A percentile compares a stretch with the other conserved stretches of the same genome.
Conservation (phyloP, 2,329 filamentous ascomycete species). For the Colletotrichum navitas region DNA sequence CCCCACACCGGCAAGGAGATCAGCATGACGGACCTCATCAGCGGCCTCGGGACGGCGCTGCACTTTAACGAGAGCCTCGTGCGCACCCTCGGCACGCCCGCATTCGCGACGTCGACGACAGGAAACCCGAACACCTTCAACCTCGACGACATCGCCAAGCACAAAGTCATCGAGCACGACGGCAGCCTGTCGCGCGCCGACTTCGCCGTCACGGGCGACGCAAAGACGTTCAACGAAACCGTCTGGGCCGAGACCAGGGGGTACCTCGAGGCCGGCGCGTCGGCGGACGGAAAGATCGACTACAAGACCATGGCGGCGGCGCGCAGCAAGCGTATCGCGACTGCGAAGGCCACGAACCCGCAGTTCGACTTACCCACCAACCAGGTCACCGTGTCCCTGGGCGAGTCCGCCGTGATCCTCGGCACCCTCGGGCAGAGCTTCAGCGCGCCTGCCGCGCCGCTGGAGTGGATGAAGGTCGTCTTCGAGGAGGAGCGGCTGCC, state of each 20-base stretch:
- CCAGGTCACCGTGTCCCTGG: slow-evolving; percentile 42
- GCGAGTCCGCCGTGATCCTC: slow-evolving; percentile 44
- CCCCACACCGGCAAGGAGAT: slow-evolving; percentile 43
- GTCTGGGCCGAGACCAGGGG: slow-evolving; percentile 45
- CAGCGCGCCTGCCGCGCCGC: slow-evolving; percentile 30
- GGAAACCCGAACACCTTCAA: slow-evolving; percentile 40
- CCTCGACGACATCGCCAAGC: slow-evolving; percentile 40
- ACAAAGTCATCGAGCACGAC: slow-evolving; percentile 50
- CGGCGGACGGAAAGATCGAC: slow-evolving; percentile 43
- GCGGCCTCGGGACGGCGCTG: slow-evolving; percentile 42
- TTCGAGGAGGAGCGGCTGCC: slow-evolving; percentile 39
- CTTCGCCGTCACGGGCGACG: slow-evolving; percentile 47
- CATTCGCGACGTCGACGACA: slow-evolving; percentile 41
- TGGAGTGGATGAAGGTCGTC: slow-evolving; percentile 32
- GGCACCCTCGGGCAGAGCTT: slow-evolving; percentile 42
- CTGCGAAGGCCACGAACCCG: slow-evolving; percentile 42
- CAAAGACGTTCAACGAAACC: slow-evolving; percentile 47
- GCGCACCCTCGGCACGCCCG: slow-evolving; percentile 53
- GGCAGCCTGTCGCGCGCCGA: slow-evolving; percentile 49
- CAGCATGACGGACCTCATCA: slow-evolving; percentile 41
- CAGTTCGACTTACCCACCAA: slow-evolving; percentile 40
- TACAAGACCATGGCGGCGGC: slow-evolving; percentile 47
- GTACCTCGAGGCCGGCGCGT: slow-evolving; percentile 38
- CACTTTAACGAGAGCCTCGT: slow-evolving; percentile 41
- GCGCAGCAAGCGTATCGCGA: slow-evolving; percentile 46